Base-by-base conservation (phyloP, 371 early-diverging fungal genomes). In the Apophysomyces variabilis region DNA sequence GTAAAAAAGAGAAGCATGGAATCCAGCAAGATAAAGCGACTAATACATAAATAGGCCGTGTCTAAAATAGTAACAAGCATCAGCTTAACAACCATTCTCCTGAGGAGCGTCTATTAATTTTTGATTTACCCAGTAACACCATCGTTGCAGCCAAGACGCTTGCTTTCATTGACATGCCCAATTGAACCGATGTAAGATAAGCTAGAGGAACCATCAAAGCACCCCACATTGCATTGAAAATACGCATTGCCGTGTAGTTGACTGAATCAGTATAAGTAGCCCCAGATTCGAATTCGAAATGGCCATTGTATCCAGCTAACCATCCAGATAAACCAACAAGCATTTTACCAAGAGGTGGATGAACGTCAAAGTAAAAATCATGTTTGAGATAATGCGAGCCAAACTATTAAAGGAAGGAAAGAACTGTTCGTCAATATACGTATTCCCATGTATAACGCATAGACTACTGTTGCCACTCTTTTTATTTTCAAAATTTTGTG, bases 341-440 rank as follows among this genome's bases (percentile, higher is more conserved):
- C 86, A 99, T 95, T 80, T 99, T 99, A 57, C 99, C 99, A 46
- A 99, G 87, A 1, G 99, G 99, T 47, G 99, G 99, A 83, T 99
- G 99, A 1, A 99, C 99, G 80, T 99, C 99, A 77, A 98, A 98
- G 77, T 99, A 94, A 74, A 99, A 99, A 47, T 92, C 91, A 57
- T 90, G 87, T 65, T 96, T 94, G 62, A 99, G 77, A 78, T 99
- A 99, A 76, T 96, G 86, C 16, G 95, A 93, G 16, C 95, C 99
- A 80, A 99, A 99, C 89, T 95, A 75, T 62, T 38, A 18, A 39
- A 14, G 60, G 32, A 26, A 16, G 36, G 38, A n/a, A 50, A 26
- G 4, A 26, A 16, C 26, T 21, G 46, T 26, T 26, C 32, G 32
- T 26, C 32, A 26, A 26, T 26, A 26, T 26, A 26, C 3, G 32